Percentiles rank a stretch among this genome's conserved stretches.
These are phyloP conservation scores for Neurospora hispaniola DNA, from an alignment of 495 filamentous ascomycete genomes.

Conservation along the genomic window DNA sequence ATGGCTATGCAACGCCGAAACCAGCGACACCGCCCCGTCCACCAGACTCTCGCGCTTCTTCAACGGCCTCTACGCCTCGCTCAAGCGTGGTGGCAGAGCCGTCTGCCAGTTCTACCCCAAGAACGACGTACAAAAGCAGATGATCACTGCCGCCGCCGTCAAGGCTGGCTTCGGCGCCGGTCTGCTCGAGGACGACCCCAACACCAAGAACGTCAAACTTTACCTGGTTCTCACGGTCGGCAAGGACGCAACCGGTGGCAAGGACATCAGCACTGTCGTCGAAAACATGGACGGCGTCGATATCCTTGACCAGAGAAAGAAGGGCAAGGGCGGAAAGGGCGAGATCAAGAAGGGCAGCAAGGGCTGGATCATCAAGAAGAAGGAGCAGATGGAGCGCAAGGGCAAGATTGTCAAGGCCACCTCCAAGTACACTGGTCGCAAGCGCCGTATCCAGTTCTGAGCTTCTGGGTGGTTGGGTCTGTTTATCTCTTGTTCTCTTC, in stretches of 20 bases:
- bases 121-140: slow-evolving; percentile 79
- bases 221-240: slow-evolving; percentile 94
- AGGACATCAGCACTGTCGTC: slow-evolving; percentile 79
- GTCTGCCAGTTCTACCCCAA: slow-evolving; percentile 98
- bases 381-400: slow-evolving; percentile 88
- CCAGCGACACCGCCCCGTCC: slow-evolving; percentile 64
- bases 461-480: not conserved
- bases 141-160: slow-evolving; percentile 83
- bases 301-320: slow-evolving; percentile 60
- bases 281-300: slow-evolving; percentile 81
- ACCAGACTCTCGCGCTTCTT: slow-evolving; percentile 79
- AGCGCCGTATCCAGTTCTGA: slow-evolving; percentile 50
- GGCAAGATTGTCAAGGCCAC: slow-evolving; percentile 85
- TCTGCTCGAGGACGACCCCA: slow-evolving; percentile 87
- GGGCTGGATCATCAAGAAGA: slow-evolving; percentile 87
- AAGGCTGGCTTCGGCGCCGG: slow-evolving; percentile 93
- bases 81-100: slow-evolving; percentile 77
- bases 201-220: slow-evolving; percentile 86
- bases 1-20: slow-evolving; percentile 96
- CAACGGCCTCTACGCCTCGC: slow-evolving; percentile 74
- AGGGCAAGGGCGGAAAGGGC: slow-evolving; percentile 39
- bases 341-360: slow-evolving; percentile 68
- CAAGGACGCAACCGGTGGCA: slow-evolving; percentile 53
- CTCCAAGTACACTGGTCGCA: slow-evolving; percentile 89
- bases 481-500: not conserved